Conservation (phyloP, 306 rosid genomes). For the Pyrus bretschneideri region DNA sequence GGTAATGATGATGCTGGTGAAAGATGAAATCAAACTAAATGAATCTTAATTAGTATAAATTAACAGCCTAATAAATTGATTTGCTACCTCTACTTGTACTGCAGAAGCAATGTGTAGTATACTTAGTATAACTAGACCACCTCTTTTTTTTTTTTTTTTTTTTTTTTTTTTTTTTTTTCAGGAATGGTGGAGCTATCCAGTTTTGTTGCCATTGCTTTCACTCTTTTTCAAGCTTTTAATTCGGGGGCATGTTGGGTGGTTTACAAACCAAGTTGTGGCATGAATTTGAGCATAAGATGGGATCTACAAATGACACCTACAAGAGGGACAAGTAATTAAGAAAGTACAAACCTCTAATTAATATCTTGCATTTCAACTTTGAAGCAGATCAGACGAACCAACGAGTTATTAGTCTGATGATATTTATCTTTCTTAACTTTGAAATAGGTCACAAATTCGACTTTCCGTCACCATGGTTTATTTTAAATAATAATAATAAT, state of each 20-base stretch:
- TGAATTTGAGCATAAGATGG: background rate
- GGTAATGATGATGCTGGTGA: too few species aligned
- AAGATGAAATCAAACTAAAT: too few species aligned
- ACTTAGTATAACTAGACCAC: background rate
- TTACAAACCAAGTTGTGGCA: constrained; percentile 8
- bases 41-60: too few species aligned
- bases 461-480: too few species aligned
- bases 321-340: background rate
- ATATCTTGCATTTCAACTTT: background rate
- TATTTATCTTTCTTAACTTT: background rate
- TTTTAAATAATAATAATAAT: too few species aligned
- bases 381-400: background rate
- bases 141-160: too few species aligned
- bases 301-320: background rate
- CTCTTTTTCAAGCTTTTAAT: background rate
- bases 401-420: too few species aligned
- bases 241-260: constrained; percentile 12
- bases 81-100: too few species aligned
- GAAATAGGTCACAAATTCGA: background rate
- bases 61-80: too few species aligned
- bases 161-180: too few species aligned
- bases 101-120: background rate
- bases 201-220: background rate
- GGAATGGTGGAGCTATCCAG: background rate
- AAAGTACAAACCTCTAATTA: background rate